A percentile compares a stretch with the other conserved stretches of the same genome.
Evolutionary conservation across 2,329 filamentous ascomycete genomes (phyloP).

Genomic region (Lachnellula occidentalis): DNA sequence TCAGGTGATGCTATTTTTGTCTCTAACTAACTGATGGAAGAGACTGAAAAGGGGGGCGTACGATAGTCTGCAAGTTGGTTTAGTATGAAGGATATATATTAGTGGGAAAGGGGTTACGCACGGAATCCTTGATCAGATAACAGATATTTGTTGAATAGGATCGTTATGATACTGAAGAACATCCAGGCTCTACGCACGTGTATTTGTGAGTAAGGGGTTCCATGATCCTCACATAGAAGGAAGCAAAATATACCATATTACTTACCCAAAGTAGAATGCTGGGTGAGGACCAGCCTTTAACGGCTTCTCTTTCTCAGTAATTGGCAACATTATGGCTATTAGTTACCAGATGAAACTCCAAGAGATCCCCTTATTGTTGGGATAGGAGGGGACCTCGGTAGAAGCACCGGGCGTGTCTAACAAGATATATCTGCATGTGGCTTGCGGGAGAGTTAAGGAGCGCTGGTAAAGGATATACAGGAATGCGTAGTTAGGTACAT

Average conservation of each 20-base stretch:
- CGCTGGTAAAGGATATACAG: too few relatives aligned
- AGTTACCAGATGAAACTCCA: too few relatives aligned
- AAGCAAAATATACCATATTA: slow-evolving; percentile 12
- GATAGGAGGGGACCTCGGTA: too few relatives aligned
- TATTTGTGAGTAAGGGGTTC: background rate
- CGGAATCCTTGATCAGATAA: slow-evolving; percentile 77
- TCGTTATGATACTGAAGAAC: slow-evolving; percentile 80
- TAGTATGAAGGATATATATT: background rate
- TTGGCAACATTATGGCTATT: slow-evolving; percentile 1
- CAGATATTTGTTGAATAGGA: slow-evolving; percentile 98
- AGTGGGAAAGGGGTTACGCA: slow-evolving; percentile 28
- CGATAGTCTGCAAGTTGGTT: slow-evolving; percentile 9
- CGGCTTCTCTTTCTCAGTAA: background rate
- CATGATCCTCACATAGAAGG: background rate
- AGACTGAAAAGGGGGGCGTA: slow-evolving; percentile 5
- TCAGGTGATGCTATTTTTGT: too few relatives aligned
- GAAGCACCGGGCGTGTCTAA: too few relatives aligned
- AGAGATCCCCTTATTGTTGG: too few relatives aligned
- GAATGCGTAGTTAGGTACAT: too few relatives aligned
- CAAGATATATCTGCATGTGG: too few relatives aligned
- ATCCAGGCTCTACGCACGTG: slow-evolving; percentile 70
- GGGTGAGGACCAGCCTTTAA: slow-evolving; percentile 43
- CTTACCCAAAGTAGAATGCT: slow-evolving; percentile 72
- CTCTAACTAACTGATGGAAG: too few relatives aligned
- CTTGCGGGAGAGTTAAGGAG: too few relatives aligned